Percentiles rank a stretch among this genome's conserved stretches.
Conservation (phyloP, 106 monocot species). For the Apostasia ramifera region DNA sequence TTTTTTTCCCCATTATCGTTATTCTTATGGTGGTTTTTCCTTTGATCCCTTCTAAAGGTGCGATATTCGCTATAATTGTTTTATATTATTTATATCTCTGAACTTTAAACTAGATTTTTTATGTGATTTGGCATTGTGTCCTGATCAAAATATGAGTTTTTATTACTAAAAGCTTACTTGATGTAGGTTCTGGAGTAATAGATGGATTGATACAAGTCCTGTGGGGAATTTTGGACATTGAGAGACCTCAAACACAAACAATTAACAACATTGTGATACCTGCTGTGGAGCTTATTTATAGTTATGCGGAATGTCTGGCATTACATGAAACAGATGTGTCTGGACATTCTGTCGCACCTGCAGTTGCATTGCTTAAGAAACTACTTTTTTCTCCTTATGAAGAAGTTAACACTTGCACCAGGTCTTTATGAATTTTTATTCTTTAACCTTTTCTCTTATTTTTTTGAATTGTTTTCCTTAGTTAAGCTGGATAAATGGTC, state of each 20-base stretch:
- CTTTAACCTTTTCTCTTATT: background rate
- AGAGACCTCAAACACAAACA: slow-evolving; percentile 89
- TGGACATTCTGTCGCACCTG: slow-evolving; percentile 61
- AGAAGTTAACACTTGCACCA: slow-evolving; percentile 88
- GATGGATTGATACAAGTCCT: slow-evolving; percentile 94
- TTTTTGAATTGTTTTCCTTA: slow-evolving; percentile 5
- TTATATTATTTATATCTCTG: too few species aligned
- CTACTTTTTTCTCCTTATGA: slow-evolving; percentile 92
- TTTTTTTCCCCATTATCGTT: too few species aligned
- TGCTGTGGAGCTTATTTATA: slow-evolving; percentile 92
- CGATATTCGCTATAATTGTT: too few species aligned
- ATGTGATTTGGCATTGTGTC: too few species aligned
- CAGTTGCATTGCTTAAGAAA: slow-evolving; percentile 73
- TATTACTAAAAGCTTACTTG: background rate
- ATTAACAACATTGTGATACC: slow-evolving; percentile 88
- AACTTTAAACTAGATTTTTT: too few species aligned
- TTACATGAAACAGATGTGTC: slow-evolving; percentile 47
- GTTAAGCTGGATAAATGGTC: background rate
- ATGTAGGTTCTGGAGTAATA: slow-evolving; percentile 74
- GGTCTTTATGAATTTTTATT: slow-evolving; percentile 24
- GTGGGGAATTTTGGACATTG: slow-evolving; percentile 83
- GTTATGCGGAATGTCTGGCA: slow-evolving; percentile 95
- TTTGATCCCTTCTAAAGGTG: too few species aligned
- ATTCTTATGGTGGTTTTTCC: too few species aligned
- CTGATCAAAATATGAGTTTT: too few species aligned